These are phyloP conservation scores for Fomitopsis palustris DNA, from an alignment of 1,284 basidiomycete genomes.

Conservation along the genomic window DNA sequence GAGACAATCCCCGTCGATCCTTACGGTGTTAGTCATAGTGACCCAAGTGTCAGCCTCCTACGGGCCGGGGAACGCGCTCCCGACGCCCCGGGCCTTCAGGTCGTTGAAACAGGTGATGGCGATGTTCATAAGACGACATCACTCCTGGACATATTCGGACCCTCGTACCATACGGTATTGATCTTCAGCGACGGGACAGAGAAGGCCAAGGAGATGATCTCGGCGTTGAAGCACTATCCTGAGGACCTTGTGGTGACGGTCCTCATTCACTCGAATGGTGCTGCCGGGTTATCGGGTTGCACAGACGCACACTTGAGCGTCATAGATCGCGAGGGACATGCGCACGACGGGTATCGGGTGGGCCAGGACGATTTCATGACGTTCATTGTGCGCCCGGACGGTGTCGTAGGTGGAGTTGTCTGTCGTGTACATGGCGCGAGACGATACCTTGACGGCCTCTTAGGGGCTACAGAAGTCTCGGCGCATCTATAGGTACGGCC, in stretches of 20 bases:
- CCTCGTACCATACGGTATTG: slow-evolving; percentile 18
- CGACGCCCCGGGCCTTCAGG: slow-evolving; percentile 35
- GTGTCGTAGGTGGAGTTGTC: slow-evolving; percentile 18
- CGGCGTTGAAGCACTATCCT: slow-evolving; percentile 4
- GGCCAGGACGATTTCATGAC: slow-evolving; percentile 3
- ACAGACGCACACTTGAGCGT: slow-evolving; percentile 2
- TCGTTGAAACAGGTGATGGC: not conserved
- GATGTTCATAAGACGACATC: not conserved
- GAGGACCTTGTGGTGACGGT: slow-evolving; percentile 3
- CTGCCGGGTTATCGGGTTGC: not conserved
- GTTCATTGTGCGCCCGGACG: slow-evolving; percentile 21
- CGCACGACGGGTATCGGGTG: slow-evolving; percentile 13
- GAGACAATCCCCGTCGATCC: not conserved
- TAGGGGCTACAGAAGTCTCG: not conserved
- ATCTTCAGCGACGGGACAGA: slow-evolving; percentile 11
- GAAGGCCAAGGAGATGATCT: not conserved
- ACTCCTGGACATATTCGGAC: slow-evolving; percentile 15
- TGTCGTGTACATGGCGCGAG: slow-evolving; percentile 8
- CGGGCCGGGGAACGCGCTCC: slow-evolving; percentile 47
- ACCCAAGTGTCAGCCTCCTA: slow-evolving; percentile 21
- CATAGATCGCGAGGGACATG: slow-evolving; percentile 15
- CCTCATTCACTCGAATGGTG: slow-evolving; percentile 1
- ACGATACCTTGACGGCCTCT: slow-evolving; percentile 1
- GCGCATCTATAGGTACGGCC: not conserved
- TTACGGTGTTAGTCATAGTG: slow-evolving; percentile 5